Conservation (phyloP, 495 filamentous ascomycete genomes). For the Podospora comata region DNA sequence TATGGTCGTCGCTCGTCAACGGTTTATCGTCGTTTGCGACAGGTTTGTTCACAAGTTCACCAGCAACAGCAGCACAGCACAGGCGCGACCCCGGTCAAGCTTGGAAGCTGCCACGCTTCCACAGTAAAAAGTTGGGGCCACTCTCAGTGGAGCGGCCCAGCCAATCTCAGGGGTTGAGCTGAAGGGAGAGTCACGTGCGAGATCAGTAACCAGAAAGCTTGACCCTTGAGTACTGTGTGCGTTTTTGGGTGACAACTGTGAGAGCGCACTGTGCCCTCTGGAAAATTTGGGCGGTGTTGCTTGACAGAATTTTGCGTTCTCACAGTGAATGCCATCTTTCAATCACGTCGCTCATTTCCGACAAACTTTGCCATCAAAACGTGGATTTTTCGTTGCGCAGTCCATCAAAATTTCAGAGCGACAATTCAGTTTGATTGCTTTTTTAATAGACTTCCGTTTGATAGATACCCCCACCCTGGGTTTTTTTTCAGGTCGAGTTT, state of each 20-base stretch:
- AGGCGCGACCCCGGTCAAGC: constrained; percentile 18
- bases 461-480: neutral
- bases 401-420: neutral
- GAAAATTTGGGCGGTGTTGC: constrained; percentile 19
- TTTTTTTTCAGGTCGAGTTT: neutral
- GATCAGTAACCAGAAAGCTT: neutral
- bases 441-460: neutral
- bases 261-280: neutral
- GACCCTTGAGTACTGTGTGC: neutral
- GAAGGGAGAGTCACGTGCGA: constrained; percentile 28
- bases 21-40: constrained; percentile 4
- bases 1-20: neutral
- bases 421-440: neutral
- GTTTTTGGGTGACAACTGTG: neutral
- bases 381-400: constrained; percentile 2
- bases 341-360: neutral
- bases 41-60: neutral
- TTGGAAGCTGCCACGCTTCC: constrained; percentile 48
- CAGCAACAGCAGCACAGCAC: neutral
- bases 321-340: neutral
- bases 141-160: neutral
- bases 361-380: neutral
- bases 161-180: constrained; percentile 22
- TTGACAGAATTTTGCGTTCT: constrained; percentile 13
- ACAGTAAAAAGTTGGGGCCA: constrained; percentile 34